A percentile compares a stretch with the other conserved stretches of the same genome.
Conservation (phyloP, 176 grass and related monocot genomes). For the Olyra latifolia region DNA sequence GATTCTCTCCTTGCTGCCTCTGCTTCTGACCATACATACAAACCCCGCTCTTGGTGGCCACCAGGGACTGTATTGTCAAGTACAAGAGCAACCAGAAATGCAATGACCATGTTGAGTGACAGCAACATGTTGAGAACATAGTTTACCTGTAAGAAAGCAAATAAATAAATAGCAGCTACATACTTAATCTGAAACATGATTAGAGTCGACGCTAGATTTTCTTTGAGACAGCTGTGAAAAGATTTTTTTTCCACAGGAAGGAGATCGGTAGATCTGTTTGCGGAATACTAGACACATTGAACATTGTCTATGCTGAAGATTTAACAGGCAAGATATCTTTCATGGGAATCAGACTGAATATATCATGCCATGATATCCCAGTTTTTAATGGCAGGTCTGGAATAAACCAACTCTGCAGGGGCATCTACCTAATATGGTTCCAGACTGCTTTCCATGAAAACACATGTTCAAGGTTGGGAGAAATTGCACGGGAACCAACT, state of each 20-base stretch:
- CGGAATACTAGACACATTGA: not conserved
- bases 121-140: conserved; percentile 84
- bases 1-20: conserved; percentile 74
- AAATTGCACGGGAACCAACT: not conserved
- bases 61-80: conserved; percentile 95
- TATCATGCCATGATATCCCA: not conserved
- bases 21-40: conserved; percentile 91
- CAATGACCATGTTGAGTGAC: conserved; percentile 95
- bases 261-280: not conserved
- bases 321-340: not conserved
- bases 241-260: not conserved
- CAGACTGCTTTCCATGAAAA: not conserved
- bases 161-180: conserved; percentile 24
- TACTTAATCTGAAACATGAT: not conserved
- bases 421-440: not conserved
- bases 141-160: conserved; percentile 61
- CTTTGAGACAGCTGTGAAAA: not conserved
- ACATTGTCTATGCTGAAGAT: not conserved
- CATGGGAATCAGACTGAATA: not conserved
- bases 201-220: not conserved
- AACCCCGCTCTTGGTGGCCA: conserved; percentile 71
- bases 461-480: not conserved
- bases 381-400: too few relatives aligned
- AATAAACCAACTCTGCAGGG: too few relatives aligned
- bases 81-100: conserved; percentile 78